Conservation (phyloP, 345 rosid genomes). For the Ricinus communis region DNA sequence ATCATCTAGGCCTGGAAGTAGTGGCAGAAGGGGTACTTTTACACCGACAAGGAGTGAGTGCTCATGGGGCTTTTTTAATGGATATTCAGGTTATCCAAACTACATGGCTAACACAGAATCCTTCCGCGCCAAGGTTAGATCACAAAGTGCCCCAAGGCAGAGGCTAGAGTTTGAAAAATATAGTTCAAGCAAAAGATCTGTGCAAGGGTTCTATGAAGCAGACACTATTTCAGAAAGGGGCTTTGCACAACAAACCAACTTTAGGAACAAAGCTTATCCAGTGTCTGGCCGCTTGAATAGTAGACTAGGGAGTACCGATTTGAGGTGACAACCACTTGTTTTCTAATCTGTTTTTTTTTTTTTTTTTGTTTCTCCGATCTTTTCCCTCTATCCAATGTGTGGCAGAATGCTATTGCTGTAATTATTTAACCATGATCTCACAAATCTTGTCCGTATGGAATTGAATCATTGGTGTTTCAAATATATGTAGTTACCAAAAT, state of each 20-base stretch:
- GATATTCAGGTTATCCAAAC: conserved; percentile 30
- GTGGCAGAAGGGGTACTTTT: conserved; percentile 22
- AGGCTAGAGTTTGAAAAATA: conserved; percentile 62
- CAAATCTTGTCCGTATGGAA: neutral
- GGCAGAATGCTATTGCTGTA: conserved; percentile 31
- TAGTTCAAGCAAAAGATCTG: conserved; percentile 38
- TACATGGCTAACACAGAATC: conserved; percentile 45
- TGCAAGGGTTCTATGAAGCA: conserved; percentile 47
- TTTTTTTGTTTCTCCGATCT: neutral
- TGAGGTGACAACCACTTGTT: conserved; percentile 30
- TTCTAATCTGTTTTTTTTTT: neutral
- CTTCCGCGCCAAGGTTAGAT: conserved; percentile 52
- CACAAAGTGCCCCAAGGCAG: conserved; percentile 94
- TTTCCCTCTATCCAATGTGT: conserved; percentile 19
- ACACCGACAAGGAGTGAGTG: conserved; percentile 34
- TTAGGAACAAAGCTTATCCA: conserved; percentile 33
- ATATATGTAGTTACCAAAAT: neutral
- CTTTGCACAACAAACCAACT: conserved; percentile 39
- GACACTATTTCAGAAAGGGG: conserved; percentile 43
- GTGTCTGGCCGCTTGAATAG: conserved; percentile 36
- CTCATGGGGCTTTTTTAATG: conserved; percentile 31
- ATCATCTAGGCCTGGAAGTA: conserved; percentile 30
- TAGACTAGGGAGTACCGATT: conserved; percentile 32
- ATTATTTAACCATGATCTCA: conserved; percentile 26
- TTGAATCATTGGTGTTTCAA: neutral